phyloP scores from a whole-genome alignment of 2,329 filamentous ascomycete genomes.

The Ceratocystis albifundus region DNA sequence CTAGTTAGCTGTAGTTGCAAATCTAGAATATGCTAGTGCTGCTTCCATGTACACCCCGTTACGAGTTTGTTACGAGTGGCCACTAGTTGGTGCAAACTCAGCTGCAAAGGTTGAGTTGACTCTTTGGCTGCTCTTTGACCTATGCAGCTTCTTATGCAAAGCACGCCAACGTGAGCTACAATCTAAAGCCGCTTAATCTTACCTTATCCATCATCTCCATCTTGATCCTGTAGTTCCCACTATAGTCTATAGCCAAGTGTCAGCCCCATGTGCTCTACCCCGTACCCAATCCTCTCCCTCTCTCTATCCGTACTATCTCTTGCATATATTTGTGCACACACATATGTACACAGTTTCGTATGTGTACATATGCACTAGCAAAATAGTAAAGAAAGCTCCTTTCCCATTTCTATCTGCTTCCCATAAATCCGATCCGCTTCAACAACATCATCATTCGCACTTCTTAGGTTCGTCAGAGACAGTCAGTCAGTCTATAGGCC shows the following conservation, averaged over 20 bases:
- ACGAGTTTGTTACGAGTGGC: neutral
- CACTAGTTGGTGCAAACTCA: neutral
- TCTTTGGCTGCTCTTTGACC: neutral
- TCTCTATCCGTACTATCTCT: neutral
- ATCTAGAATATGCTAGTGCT: neutral
- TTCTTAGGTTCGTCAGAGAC: neutral
- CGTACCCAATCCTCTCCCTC: neutral
- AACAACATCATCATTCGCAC: neutral
- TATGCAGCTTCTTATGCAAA: neutral
- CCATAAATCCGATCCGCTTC: neutral
- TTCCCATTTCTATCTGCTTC: neutral
- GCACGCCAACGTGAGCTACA: neutral
- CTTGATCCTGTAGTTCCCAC: neutral
- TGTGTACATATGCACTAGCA: too few relatives aligned
- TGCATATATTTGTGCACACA: neutral
- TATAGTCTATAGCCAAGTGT: neutral
- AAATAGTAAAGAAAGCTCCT: neutral
- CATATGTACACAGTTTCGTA: neutral
- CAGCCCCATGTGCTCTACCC: conserved; percentile 2
- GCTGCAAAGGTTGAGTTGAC: neutral
- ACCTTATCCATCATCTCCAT: neutral
- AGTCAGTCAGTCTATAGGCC: neutral
- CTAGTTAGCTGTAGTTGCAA: too few relatives aligned
- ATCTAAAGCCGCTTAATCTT: conserved; percentile 8
- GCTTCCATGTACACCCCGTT: neutral